Base-by-base conservation (phyloP, 2,329 filamentous ascomycete species). In the Xylariales sp. region DNA sequence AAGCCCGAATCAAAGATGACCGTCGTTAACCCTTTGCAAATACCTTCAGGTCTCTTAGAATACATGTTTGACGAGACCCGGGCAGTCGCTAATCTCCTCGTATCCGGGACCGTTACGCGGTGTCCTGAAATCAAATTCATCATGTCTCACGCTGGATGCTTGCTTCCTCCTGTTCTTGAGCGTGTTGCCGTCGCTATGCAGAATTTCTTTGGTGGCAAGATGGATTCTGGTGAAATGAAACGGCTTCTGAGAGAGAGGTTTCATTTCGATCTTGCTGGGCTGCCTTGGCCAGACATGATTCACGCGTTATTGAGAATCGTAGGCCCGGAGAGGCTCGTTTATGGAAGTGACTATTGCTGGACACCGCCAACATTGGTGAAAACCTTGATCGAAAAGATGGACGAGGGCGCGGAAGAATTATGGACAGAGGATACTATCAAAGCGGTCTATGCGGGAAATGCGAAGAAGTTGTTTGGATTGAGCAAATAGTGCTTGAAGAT, bases 1-100 rank as follows among this genome's bases (percentile, higher is more conserved):
- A 21, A 6, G 3, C 6, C 13, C 10, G n/a, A 24, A 19, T 27
- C 8, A 15, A 21, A 17, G 15, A 7, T 35, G 32, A 27, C 32
- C 32, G 21, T 35, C 32, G 32, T 35, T 20, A 35, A 35, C 21
- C 32, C 32, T 15, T 4, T 27, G 10, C 32, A 35, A 25, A 16
- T 35, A 6, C 32, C 32, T 5, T 35, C 32, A 10, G 32, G 32
- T 13, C 32, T 35, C 19, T 21, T 35, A 4, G 32, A 35, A 35
- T 35, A 35, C 7, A 35, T 35, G 32, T 35, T 35, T 18, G 32
- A 35, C 32, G 32, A 35, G n/a, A 35, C 32, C n/a, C 18, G 32
- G 11, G 32, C 32, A 3, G 6, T 35, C 32, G n/a, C 21, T 10
- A 35, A 35, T 25, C 32, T 35, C n/a, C 21, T 35, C 15, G n/a